Evolutionary conservation across 768 basidiomycete species (phyloP).

Genomic region (Cystobasidium onofrii): DNA sequence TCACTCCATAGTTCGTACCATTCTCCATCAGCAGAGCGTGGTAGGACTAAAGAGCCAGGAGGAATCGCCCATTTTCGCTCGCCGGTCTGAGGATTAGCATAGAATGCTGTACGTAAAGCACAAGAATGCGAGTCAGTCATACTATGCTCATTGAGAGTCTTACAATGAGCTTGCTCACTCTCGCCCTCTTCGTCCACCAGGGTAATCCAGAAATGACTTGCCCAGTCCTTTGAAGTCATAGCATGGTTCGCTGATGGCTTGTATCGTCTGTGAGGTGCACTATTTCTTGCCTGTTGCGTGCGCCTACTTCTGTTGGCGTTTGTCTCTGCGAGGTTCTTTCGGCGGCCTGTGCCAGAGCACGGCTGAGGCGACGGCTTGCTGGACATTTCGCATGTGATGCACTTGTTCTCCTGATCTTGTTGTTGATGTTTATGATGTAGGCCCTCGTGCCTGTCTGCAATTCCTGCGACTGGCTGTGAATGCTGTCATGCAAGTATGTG

Average conservation of each 20-base stretch:
- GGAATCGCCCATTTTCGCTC: slow-evolving; percentile 18
- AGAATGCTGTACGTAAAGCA: slow-evolving; percentile 6
- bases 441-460: background rate
- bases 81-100: slow-evolving; percentile 25
- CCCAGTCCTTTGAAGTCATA: slow-evolving; percentile 25
- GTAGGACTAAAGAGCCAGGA: slow-evolving; percentile 18
- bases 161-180: background rate
- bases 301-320: background rate
- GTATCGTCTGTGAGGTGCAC: background rate
- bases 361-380: no score
- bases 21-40: slow-evolving; percentile 20
- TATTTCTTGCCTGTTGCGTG: background rate
- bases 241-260: background rate
- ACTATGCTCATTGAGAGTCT: no score
- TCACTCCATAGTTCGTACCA: slow-evolving; percentile 31
- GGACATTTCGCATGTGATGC: background rate
- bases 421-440: background rate
- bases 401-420: background rate
- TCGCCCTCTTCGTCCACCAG: slow-evolving; percentile 26
- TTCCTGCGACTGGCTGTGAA: background rate
- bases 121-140: background rate
- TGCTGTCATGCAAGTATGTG: no score
- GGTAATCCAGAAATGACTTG: slow-evolving; percentile 28
- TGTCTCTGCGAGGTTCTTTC: background rate
- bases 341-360: no score